Base-by-base conservation (phyloP, 495 filamentous ascomycete species). In the Friedmanniomyces simplex region DNA sequence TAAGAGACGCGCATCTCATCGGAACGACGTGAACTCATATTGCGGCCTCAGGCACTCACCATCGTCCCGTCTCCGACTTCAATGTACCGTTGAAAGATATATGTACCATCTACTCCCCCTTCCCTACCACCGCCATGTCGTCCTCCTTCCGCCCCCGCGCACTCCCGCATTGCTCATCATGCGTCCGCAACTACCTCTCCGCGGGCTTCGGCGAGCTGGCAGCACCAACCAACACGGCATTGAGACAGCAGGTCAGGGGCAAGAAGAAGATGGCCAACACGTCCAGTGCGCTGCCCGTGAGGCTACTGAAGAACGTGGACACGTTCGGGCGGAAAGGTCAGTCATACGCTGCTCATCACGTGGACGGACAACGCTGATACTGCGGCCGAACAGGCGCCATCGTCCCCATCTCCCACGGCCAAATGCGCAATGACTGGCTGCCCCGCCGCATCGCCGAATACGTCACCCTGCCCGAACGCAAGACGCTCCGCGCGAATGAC, bases 301-400 rank as follows among this genome's bases (percentile, higher is more conserved):
- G 77, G 50, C 70, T 87, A 55, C 68, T 82, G 7, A 64, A 76
- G 59, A 79, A 86, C 63, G 77, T 86, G 22, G 74, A 71, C 47
- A 73, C 72, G 42, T 85, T 79, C 65, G 85, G 83, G 13, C 72
- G 75, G 57, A 77, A 76, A 72, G 75, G 83, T 84, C 66, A 30
- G 69, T 16, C 47, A 24, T 0, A 5, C 18, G 6, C 11, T 10
- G 16, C 28, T 32, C 28, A 3, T 32, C 20, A 49, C 16, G 20
- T 3, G 6, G 4, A 25, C 21, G 22, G 46, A 26, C 3, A 26
- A 10, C 16, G 30, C 30, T 34, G 14, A 36, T 26, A 18, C 25
- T 21, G 20, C 16, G 12, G 3, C 3, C 11, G 49, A n/a, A 30
- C 55, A 83, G 80, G 80, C 26, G 61, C 78, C 24, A 72, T 81